Conservation (phyloP, 805 yeast genomes). For the Myxozyma melibiosi region DNA sequence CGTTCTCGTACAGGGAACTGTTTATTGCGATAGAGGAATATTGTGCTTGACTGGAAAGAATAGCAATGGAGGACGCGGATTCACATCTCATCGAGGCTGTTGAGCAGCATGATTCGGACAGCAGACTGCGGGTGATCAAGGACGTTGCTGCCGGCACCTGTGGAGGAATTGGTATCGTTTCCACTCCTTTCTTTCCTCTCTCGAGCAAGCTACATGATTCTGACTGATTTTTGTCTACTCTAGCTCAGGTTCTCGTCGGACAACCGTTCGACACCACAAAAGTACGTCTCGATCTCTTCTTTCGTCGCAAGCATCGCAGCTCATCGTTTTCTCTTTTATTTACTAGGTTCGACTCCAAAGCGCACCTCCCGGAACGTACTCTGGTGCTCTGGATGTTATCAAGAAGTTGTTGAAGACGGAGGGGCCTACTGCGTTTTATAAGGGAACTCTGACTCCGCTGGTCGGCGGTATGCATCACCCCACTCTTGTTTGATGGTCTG, state of each 20-base stretch:
- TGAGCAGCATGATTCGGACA: constrained; percentile 19
- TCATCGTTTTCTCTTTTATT: too few species aligned
- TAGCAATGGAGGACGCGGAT: constrained; percentile 29
- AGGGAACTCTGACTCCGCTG: constrained; percentile 92
- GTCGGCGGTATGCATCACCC: constrained; percentile 59
- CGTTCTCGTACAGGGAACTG: too few species aligned
- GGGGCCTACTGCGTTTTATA: constrained; percentile 83
- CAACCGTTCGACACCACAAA: constrained; percentile 50
- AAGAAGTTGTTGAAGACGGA: constrained; percentile 71
- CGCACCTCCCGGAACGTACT: constrained; percentile 73
- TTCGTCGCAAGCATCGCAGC: too few species aligned
- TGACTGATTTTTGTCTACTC: not conserved
- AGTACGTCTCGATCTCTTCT: constrained; percentile 3
- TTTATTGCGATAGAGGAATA: too few species aligned
- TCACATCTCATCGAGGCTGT: constrained; percentile 32
- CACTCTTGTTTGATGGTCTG: constrained; percentile 48
- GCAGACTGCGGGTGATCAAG: constrained; percentile 54
- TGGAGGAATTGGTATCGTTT: constrained; percentile 67
- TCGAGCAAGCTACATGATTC: not conserved
- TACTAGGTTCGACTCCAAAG: constrained; percentile 90
- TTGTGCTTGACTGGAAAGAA: not conserved
- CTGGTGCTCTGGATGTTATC: constrained; percentile 77
- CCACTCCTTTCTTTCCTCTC: not conserved
- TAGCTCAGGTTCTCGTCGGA: constrained; percentile 89
- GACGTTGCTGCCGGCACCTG: constrained; percentile 89